Evolutionary conservation across 805 yeast species (phyloP), one percentile per base, ranked within the genome.

Genomic region (Candida gorgasii): DNA sequence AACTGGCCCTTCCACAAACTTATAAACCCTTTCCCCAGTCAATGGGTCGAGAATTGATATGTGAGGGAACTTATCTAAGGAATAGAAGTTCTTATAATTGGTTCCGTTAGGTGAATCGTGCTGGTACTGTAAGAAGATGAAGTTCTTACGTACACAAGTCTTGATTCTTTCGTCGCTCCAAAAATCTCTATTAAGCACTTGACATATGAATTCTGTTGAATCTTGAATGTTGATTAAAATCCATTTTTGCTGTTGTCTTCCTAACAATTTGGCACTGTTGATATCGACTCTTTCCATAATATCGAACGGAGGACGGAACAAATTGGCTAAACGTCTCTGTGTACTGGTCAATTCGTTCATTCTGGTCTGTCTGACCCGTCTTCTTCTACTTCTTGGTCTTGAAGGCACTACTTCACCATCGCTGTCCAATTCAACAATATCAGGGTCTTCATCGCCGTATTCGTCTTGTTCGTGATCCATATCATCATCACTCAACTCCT

Each of bases 221-320:
- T 92, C 95, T 62, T 93, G 99, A 38, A 93, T 79, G 59, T 93
- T 93, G 17, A 93, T 75, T 53, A 93, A 65, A 6, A 93, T 75
- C 96, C 97, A 90, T 62, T 84, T 87, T 40, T 78, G 69, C 45
- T 70, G 73, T 23, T 62, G 63, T 44, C 83, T 75, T 1, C 95
- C 97, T 47, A 73, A 71, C 1, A 54, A 49, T 51, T 82, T 86
- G 2, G 98, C 98, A 5, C 72, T 68, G 30, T 87, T 93, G n/a
- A 93, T 61, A 41, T 78, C 79, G 13, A 80, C 49, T 50, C 76
- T 80, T 15, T 82, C 73, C 55, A 93, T 89, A 24, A 93, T 67
- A 52, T 92, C 97, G 67, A 88, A 92, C 0, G 99, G 99, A 0
- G 99, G 98, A 47, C 92, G 74, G 63, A 92, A 93, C 20, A 93